Conservation (phyloP, 345 rosid species). For the Gossypium bickii region DNA sequence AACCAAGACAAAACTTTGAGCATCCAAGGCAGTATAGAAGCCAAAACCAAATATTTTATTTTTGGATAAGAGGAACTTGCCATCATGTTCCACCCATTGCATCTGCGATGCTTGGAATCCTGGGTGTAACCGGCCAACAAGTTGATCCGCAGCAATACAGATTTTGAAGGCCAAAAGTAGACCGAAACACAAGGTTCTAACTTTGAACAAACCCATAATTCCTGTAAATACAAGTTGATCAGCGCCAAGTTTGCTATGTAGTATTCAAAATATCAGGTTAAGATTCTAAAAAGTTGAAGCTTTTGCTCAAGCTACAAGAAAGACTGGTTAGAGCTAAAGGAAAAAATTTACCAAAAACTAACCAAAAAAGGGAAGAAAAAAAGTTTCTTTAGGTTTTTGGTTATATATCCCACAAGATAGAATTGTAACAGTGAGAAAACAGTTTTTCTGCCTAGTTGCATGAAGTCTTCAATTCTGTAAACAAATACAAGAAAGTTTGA, state of each 20-base stretch:
- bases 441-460: neutral
- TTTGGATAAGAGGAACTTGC: conserved; percentile 38
- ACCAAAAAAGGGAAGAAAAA: neutral
- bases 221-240: conserved; percentile 10
- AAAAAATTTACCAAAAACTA: neutral
- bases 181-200: conserved; percentile 20
- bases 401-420: neutral
- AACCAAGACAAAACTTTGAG: conserved; percentile 27
- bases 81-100: conserved; percentile 33
- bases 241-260: neutral
- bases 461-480: neutral
- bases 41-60: conserved; percentile 37
- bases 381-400: neutral
- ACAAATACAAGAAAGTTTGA: neutral
- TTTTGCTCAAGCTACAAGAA: neutral
- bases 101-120: conserved; percentile 43
- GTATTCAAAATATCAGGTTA: neutral
- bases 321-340: neutral
- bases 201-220: conserved; percentile 23
- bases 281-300: neutral
- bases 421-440: neutral
- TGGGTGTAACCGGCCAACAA: conserved; percentile 34
- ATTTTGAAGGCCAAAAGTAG: conserved; percentile 18
- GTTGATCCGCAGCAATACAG: conserved; percentile 18
- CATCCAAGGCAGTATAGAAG: conserved; percentile 34